Evolutionary conservation across 805 yeast species (phyloP).

Genomic region (Saccharomycopsis guyanensis): DNA sequence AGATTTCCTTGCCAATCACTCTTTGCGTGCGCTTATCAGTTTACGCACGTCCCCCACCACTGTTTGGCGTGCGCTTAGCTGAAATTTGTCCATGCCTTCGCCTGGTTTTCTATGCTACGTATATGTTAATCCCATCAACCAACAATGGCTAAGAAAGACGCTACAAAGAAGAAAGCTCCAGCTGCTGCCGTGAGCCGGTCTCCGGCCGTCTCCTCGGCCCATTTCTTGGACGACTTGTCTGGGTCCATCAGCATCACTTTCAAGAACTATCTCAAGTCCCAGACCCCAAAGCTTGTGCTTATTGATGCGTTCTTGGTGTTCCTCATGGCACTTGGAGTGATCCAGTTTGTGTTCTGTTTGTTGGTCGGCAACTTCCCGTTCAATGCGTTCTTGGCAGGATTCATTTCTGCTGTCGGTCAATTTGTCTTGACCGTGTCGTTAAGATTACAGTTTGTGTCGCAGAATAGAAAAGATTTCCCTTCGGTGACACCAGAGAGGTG

Average conservation of each 20-base stretch:
- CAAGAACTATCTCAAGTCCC: slow-evolving; percentile 10
- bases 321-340: slow-evolving; percentile 62
- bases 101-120: too few relatives aligned
- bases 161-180: slow-evolving; percentile 1
- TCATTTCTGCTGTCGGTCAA: slow-evolving; percentile 87
- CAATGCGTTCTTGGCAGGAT: slow-evolving; percentile 94
- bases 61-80: too few relatives aligned
- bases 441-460: slow-evolving; percentile 58
- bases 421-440: slow-evolving; percentile 81
- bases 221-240: slow-evolving; percentile 8
- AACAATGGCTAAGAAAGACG: slow-evolving; percentile 9
- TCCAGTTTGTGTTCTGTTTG: slow-evolving; percentile 73
- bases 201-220: neutral
- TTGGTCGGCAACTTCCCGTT: slow-evolving; percentile 89
- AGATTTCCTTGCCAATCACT: neutral
- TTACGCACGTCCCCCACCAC: neutral
- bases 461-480: slow-evolving; percentile 32
- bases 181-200: neutral
- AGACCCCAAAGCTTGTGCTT: slow-evolving; percentile 36
- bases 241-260: slow-evolving; percentile 14
- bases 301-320: slow-evolving; percentile 75
- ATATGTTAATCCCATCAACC: too few relatives aligned
- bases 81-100: too few relatives aligned
- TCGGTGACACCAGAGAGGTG: slow-evolving; percentile 44
- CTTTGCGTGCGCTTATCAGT: neutral